phyloP scores from a whole-genome alignment of 1,284 basidiomycete species.

The Coriolopsis trogii region DNA sequence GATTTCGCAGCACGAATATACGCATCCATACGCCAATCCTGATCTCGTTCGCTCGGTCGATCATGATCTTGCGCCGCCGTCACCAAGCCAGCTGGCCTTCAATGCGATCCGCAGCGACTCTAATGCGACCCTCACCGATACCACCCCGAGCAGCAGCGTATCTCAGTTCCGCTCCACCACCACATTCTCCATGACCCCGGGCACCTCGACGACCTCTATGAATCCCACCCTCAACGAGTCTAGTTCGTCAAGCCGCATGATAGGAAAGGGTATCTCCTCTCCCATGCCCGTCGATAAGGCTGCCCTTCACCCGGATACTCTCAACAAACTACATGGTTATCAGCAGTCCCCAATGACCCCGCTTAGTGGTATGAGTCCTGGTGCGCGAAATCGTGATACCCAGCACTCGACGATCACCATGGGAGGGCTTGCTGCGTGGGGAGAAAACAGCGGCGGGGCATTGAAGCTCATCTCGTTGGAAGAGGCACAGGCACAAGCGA shows the following conservation, averaged over 20 bases:
- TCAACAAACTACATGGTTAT: conserved; percentile 16
- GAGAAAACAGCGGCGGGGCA: conserved; percentile 49
- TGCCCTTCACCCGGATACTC: conserved; percentile 21
- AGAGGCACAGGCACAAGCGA: conserved; percentile 67
- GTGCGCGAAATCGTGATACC: conserved; percentile 33
- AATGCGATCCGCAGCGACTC: conserved; percentile 47
- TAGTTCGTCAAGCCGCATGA: conserved; percentile 23
- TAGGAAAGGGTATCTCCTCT: conserved; percentile 34
- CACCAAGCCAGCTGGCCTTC: conserved; percentile 27
- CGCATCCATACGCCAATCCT: conserved; percentile 79
- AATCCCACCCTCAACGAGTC: conserved; percentile 38
- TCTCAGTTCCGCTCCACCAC: conserved; percentile 42
- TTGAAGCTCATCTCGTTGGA: conserved; percentile 75
- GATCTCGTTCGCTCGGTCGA: conserved; percentile 47
- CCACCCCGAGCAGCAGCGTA: conserved; percentile 39
- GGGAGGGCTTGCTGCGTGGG: conserved; percentile 43
- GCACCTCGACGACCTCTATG: conserved; percentile 49
- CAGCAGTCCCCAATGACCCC: conserved; percentile 11
- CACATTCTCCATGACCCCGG: conserved; percentile 47
- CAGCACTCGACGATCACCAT: conserved; percentile 37
- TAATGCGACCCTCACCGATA: conserved; percentile 56
- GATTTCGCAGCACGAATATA: conserved; percentile 29
- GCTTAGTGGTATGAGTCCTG: conserved; percentile 10
- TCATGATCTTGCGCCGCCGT: conserved; percentile 39
- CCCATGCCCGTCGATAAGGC: conserved; percentile 34